Base-by-base conservation (phyloP, 2,329 filamentous ascomycete species). In the Aureobasidium sp. region DNA sequence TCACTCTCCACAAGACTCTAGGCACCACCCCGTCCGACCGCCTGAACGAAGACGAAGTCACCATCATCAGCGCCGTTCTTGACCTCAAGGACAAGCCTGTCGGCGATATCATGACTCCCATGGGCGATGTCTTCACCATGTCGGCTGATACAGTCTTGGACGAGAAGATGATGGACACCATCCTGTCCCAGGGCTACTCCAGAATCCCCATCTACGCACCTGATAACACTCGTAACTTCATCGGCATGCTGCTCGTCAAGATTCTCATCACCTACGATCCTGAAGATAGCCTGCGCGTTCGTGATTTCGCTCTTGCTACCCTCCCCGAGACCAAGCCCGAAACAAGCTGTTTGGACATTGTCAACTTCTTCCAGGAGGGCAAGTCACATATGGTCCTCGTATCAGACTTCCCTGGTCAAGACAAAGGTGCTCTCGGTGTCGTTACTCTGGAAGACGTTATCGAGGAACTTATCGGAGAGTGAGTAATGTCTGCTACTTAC, bases 341-440 rank as follows among this genome's bases (percentile, higher is more conserved):
- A 72, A 99, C 94, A 0, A 97, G 92, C 77, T 99, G 94, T 73
- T 77, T 99, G 61, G 94, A 99, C 73, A 97, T 99, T 70, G 91
- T 99, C 77, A 99, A 99, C 77, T 99, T 97, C 76, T 99, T 99
- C 79, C 94, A 99, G 75, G 94, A 99, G 78, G 94, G 94, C 69
- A 99, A 99, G 74, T 96, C 92, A 1, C 94, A 99, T 74, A 96
- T 99, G 92, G 93, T 97, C 0, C 80, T 99, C 31, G 94, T 97
- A 9, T 97, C 93, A 0, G 90, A 96, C 70, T 83, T 78, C 66
- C 94, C 94, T 0, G 92, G 93, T n/a, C 90, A 95, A 67, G 87
- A 96, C 69, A 86, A 89, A 69, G 94, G 94, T 49, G 91, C 92
- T 6, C 79, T 96, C 14, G 94, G 94, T 61, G 94, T 99, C 3